These are phyloP conservation scores for Hygrophoropsis aurantiaca DNA, from an alignment of 768 basidiomycete species.

Conservation along the genomic window DNA sequence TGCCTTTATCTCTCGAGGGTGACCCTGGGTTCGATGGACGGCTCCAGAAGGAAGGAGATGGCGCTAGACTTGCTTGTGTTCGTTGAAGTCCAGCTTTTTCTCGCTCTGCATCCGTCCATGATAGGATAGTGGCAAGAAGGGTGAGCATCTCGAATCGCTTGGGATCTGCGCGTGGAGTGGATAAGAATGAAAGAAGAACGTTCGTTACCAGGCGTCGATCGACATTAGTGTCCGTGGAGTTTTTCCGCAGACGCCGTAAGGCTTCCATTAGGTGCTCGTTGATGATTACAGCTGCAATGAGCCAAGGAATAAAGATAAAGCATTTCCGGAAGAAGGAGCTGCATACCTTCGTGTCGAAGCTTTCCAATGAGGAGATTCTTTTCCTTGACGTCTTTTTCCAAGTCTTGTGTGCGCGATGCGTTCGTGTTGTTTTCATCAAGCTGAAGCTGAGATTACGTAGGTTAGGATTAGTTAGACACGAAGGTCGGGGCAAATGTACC, in stretches of 20 bases:
- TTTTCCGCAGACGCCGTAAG: slow-evolving; percentile 87
- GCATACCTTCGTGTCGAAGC: slow-evolving; percentile 87
- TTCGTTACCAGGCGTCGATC: slow-evolving; percentile 94
- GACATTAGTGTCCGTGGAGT: slow-evolving; percentile 82
- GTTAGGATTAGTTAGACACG: not conserved
- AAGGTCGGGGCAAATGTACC: too few species aligned
- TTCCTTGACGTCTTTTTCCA: slow-evolving; percentile 93
- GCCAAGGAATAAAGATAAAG: slow-evolving; percentile 2
- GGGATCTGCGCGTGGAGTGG: slow-evolving; percentile 85
- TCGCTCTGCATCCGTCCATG: slow-evolving; percentile 88
- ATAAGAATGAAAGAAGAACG: slow-evolving; percentile 85
- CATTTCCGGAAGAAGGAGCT: not conserved
- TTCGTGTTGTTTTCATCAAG: slow-evolving; percentile 73
- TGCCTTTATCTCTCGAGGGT: slow-evolving; percentile 26
- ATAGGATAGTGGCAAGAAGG: slow-evolving; percentile 85
- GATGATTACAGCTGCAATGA: slow-evolving; percentile 78
- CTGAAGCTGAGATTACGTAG: slow-evolving; percentile 49
- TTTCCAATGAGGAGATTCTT: slow-evolving; percentile 95
- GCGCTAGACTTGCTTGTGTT: slow-evolving; percentile 5
- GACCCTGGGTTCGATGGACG: slow-evolving; percentile 27
- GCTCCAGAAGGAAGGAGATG: slow-evolving; percentile 22
- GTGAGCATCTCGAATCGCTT: slow-evolving; percentile 98
- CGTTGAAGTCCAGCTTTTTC: slow-evolving; percentile 88
- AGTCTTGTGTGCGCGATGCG: slow-evolving; percentile 61
- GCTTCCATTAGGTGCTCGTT: slow-evolving; percentile 99